Evolutionary conservation across 371 early-diverging fungal genomes (phyloP).

Genomic region (Apophysomyces variabilis): DNA sequence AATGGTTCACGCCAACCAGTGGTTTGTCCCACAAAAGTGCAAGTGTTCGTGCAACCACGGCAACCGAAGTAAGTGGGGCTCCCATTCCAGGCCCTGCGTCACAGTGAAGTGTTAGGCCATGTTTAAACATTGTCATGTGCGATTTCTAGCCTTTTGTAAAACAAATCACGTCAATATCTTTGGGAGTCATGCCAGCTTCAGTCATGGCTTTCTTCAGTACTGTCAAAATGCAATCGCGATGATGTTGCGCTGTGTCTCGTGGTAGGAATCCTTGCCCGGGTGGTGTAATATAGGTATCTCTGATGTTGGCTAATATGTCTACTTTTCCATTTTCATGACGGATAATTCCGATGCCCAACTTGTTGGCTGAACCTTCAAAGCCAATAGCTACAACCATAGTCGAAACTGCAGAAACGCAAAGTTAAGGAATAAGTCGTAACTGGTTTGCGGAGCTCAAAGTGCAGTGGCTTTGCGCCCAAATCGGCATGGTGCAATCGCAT

Average conservation of each 20-base stretch:
- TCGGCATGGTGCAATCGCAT: too few species aligned
- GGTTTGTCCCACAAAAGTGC: slow-evolving; percentile 93
- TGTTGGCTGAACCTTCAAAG: slow-evolving; percentile 99
- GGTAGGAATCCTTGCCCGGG: slow-evolving; percentile 98
- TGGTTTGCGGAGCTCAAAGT: too few species aligned
- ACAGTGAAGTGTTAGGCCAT: slow-evolving; percentile 2
- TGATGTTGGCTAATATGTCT: slow-evolving; percentile 88
- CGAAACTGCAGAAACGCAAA: not conserved
- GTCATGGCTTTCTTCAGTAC: slow-evolving; percentile 84
- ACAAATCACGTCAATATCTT: slow-evolving; percentile 93
- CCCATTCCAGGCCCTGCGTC: slow-evolving; percentile 97
- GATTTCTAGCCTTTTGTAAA: slow-evolving; percentile 88
- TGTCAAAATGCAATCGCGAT: slow-evolving; percentile 80
- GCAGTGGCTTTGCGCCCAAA: too few species aligned
- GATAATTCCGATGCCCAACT: slow-evolving; percentile 98
- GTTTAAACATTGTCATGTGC: not conserved
- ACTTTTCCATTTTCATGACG: slow-evolving; percentile 64
- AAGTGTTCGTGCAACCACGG: slow-evolving; percentile 95
- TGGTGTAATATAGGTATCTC: slow-evolving; percentile 97
- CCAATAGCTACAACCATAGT: slow-evolving; percentile 69
- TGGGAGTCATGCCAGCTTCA: slow-evolving; percentile 73
- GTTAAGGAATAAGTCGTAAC: too few species aligned
- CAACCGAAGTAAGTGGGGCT: slow-evolving; percentile 92
- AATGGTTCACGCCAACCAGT: slow-evolving; percentile 98
- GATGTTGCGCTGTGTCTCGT: slow-evolving; percentile 96